Conservation (phyloP, 345 rosid genomes). For the Hypericum perforatum region DNA sequence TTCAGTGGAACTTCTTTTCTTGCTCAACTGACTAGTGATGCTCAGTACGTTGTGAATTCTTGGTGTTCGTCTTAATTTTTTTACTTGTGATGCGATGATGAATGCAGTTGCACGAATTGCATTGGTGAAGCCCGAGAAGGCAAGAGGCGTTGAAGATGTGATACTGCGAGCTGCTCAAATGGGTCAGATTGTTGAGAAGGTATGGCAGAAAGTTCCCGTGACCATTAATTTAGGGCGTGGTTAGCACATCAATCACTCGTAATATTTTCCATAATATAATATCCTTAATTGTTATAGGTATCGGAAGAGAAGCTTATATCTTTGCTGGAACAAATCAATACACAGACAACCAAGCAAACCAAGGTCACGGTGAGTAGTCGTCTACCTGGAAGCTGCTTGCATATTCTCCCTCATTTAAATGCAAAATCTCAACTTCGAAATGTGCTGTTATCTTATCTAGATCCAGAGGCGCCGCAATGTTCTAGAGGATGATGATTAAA, state of each 20-base stretch:
- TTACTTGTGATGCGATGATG: not conserved
- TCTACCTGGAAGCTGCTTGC: not conserved
- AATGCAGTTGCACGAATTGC: conserved; percentile 81
- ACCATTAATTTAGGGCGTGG: not conserved
- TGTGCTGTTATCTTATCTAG: conserved; percentile 29
- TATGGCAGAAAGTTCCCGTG: conserved; percentile 12
- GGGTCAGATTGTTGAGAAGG: conserved; percentile 96
- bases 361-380: conserved; percentile 72
- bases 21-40: too few relatives aligned
- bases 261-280: not conserved
- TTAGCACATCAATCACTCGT: not conserved
- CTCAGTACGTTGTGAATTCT: not conserved
- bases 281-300: conserved; percentile 37
- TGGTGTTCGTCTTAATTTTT: not conserved
- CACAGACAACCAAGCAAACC: conserved; percentile 77
- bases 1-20: too few relatives aligned
- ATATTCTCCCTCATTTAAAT: not conserved
- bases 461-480: conserved; percentile 91
- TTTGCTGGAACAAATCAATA: conserved; percentile 85
- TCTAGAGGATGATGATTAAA: conserved; percentile 55
- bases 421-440: not conserved
- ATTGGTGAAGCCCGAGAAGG: conserved; percentile 97
- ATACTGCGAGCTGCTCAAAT: conserved; percentile 76
- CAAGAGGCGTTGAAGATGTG: conserved; percentile 88
- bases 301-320: conserved; percentile 86